A percentile compares a stretch with the other conserved stretches of the same genome.
Evolutionary conservation across 371 early-diverging fungal genomes (phyloP).

Genomic region (Spraguea lophii): DNA sequence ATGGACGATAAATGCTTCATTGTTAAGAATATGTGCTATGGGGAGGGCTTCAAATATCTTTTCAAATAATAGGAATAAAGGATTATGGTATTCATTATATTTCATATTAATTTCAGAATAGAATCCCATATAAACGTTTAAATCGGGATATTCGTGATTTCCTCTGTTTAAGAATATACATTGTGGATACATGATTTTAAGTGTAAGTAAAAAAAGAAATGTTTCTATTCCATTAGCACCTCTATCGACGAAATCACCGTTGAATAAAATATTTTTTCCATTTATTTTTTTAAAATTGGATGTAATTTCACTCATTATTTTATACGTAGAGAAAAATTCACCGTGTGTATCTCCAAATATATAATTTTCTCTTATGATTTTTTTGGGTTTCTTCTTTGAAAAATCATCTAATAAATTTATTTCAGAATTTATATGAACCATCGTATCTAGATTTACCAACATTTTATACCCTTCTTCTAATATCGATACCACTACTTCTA

Average conservation of each 20-base stretch:
- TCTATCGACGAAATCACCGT: constrained; percentile 91
- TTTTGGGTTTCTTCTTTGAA: too few species aligned
- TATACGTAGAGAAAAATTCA: constrained; percentile 67
- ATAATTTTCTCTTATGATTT: too few species aligned
- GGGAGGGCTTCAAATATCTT: constrained; percentile 80
- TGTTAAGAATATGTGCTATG: constrained; percentile 64
- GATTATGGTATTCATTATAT: constrained; percentile 50
- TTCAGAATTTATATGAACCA: too few species aligned
- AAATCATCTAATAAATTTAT: too few species aligned
- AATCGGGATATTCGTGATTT: constrained; percentile 87
- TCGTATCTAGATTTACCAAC: background rate
- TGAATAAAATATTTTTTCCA: constrained; percentile 57
- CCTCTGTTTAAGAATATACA: constrained; percentile 65
- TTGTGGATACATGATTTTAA: constrained; percentile 58
- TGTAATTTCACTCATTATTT: constrained; percentile 17
- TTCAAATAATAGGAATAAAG: constrained; percentile 67
- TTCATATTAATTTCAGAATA: constrained; percentile 86
- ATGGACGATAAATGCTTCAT: constrained; percentile 79
- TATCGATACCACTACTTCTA: background rate
- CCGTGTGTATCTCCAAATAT: constrained; percentile 92
- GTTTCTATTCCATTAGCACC: constrained; percentile 81
- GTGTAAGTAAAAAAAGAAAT: constrained; percentile 60
- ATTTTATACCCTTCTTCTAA: background rate
- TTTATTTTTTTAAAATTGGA: constrained; percentile 22
- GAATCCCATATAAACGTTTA: constrained; percentile 89